Base-by-base conservation (phyloP, 2,329 filamentous ascomycete species). In the Zopfia rhizophila region DNA sequence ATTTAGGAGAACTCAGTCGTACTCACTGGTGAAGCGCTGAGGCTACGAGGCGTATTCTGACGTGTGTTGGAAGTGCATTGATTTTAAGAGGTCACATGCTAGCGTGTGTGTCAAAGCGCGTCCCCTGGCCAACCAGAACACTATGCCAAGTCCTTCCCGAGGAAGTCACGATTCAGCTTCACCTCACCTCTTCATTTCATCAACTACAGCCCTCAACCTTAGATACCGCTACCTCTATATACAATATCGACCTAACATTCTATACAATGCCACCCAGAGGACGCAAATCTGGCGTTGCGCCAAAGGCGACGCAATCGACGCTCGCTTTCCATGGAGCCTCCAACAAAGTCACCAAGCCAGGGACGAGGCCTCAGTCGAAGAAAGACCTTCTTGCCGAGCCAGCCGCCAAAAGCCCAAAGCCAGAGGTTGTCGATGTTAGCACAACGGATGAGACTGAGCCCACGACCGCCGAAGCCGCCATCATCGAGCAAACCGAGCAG, bases 261-360 rank as follows among this genome's bases (percentile, higher is more conserved):
- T 23, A 27, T 29, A 56, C 38, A 24, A 79, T 79, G 77, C 69
- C 77, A 38, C 75, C 77, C 13, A 77, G 76, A 56, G 70, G 75
- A 38, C 66, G 69, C 55, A 58, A 65, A 31, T 63, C 72, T 19
- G 66, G 74, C 36, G 59, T 70, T 47, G 62, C 75, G 28, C 68
- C 75, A 55, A 79, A 81, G 58, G 68, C 76, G n/a, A 79, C 78
- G 22, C 82, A 86, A 68, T 75, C 80, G 6, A 86, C 81, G n/a
- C 80, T 88, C 57, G 81, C 83, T 27, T 88, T 88, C 73, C 78
- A 82, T 56, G 74, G 76, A 50, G 75, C 78, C 42, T 75, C 77
- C 25, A 75, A 74, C 54, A 78, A 78, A 70, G 77, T 87, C 57
- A 85, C 83, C 42, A 88, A 88, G 68, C 74, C 81, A 11, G 56